Evolutionary conservation across 495 filamentous ascomycete genomes (phyloP).

Genomic region (Lasiosphaeriaceae sp.): DNA sequence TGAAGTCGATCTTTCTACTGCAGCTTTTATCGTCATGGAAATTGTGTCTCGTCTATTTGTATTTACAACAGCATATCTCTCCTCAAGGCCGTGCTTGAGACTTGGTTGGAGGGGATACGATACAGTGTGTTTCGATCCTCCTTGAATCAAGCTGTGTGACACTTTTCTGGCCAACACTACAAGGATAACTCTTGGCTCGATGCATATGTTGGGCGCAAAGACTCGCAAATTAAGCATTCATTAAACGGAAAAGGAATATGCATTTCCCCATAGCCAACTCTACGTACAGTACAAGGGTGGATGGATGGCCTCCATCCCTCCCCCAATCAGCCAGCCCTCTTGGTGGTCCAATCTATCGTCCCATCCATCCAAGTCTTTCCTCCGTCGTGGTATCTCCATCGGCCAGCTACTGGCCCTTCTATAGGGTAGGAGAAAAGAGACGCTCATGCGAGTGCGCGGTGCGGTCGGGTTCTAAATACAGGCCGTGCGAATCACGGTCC

Average conservation of each 20-base stretch:
- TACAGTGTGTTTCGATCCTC: too few relatives aligned
- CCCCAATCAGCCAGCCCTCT: background rate
- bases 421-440: slow-evolving; percentile 4
- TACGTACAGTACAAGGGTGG: slow-evolving; percentile 12
- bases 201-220: background rate
- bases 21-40: too few relatives aligned
- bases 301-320: background rate
- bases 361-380: background rate
- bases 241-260: background rate
- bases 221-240: background rate
- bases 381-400: slow-evolving; percentile 8
- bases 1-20: too few relatives aligned
- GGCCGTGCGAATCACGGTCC: background rate
- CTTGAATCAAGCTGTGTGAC: too few relatives aligned
- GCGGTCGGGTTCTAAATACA: slow-evolving; percentile 3
- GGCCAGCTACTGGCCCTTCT: background rate
- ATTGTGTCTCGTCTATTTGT: too few relatives aligned
- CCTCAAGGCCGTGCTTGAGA: too few relatives aligned
- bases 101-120: too few relatives aligned
- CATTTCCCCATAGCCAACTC: slow-evolving; percentile 7
- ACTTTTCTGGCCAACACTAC: too few relatives aligned
- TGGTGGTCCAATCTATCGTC: background rate
- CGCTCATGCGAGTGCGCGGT: background rate
- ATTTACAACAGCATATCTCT: too few relatives aligned
- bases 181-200: too few relatives aligned